Evolutionary conservation across 2,329 filamentous ascomycete species (phyloP), one percentile per base, ranked within the genome.

Genomic region (Simplicillium aogashimaense): DNA sequence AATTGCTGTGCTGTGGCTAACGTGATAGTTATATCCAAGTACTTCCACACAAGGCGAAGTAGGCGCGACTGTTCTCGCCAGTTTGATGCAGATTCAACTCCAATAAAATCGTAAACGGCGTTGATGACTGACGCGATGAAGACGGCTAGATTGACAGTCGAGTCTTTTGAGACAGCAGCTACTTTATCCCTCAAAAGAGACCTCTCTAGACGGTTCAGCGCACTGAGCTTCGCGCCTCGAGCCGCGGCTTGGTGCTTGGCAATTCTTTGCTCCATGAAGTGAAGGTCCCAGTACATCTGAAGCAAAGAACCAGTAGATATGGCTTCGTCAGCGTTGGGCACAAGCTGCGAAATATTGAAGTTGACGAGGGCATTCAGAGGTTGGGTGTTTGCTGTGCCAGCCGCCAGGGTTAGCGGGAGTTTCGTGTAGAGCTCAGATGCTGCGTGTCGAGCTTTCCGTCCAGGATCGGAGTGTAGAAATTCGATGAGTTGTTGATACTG

Each of bases 291-390:
- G 34, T 66, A 65, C 36, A 69, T 58, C 38, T 81, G 76, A 39
- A 74, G 72, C 45, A 70, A 68, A 7, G 58, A 57, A 12, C 65
- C 70, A 11, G 75, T 59, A 74, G 74, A 80, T 53, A 51, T 61
- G 44, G 45, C 62, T 51, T 52, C 55, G 38, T 53, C 47, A 11
- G 51, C 48, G 3, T 50, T 44, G 13, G 65, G 56, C 25, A 77
- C 52, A 3, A 77, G 50, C 6, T 64, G 59, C 3, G 72, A 56
- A n/a, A 78, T 54, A 2, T 66, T 63, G 3, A 67, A 65, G 48
- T 83, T 82, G 45, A 76, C 70, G 14, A 81, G 56, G 11, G 77
- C 69, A 47, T 82, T 74, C 8, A 81, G 54, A 3, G 77, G 70
- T 64, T 77, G 61, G 37, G 55, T 25, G 29, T 10, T 42, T 11